phyloP scores from a whole-genome alignment of 1,284 basidiomycete genomes.

The Singerocomus inundabilis region DNA sequence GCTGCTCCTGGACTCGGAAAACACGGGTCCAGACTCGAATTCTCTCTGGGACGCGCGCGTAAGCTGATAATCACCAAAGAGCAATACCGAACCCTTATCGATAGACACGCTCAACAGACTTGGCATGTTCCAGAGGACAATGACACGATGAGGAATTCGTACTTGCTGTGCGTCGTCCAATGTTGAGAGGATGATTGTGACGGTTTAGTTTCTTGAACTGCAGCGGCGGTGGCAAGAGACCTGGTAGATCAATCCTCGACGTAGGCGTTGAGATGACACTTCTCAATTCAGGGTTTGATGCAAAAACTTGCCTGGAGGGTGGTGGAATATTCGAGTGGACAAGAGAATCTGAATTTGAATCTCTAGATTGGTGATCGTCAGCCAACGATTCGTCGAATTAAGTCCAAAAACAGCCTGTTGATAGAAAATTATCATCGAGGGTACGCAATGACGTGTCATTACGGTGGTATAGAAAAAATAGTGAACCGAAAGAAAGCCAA shows the following conservation, averaged over 20 bases:
- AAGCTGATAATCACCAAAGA: slow-evolving; percentile 13
- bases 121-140: slow-evolving; percentile 19
- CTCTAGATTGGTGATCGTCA: slow-evolving; percentile 10
- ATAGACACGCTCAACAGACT: background rate
- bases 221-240: slow-evolving; percentile 11
- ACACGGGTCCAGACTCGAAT: slow-evolving; percentile 11
- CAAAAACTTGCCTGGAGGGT: slow-evolving; percentile 10
- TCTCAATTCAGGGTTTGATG: slow-evolving; percentile 17
- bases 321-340: slow-evolving; percentile 10
- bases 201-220: slow-evolving; percentile 12
- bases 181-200: background rate
- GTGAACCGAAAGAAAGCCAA: background rate
- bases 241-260: slow-evolving; percentile 13
- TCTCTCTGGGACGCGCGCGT: slow-evolving; percentile 18
- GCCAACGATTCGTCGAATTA: background rate
- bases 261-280: slow-evolving; percentile 15
- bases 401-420: too few species aligned
- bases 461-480: background rate
- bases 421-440: too few species aligned
- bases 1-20: slow-evolving; percentile 17
- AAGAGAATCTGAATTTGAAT: background rate
- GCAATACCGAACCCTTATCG: slow-evolving; percentile 14
- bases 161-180: slow-evolving; percentile 1
- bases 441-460: too few species aligned
- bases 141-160: slow-evolving; percentile 21